A percentile compares a stretch with the other conserved stretches of the same genome.
Conservation (phyloP, 108 stramenopile species). For the Nannochloropsis gaditana region DNA sequence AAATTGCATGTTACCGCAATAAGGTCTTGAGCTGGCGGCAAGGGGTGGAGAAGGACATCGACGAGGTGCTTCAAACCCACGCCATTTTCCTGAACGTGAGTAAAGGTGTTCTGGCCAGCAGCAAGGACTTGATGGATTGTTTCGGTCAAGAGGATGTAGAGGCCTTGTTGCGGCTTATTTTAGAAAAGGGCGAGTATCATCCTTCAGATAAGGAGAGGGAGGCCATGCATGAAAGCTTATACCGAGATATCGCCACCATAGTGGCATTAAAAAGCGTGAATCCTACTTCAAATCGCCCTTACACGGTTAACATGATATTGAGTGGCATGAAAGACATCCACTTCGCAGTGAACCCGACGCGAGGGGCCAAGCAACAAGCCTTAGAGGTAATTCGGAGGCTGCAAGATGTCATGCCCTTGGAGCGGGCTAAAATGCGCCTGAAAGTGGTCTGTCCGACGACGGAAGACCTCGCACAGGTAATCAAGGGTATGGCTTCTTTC, state of each 20-base stretch:
- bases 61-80: constrained; percentile 94
- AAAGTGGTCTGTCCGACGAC: constrained; percentile 48
- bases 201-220: constrained; percentile 81
- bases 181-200: constrained; percentile 66
- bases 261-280: constrained; percentile 86
- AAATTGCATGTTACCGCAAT: constrained; percentile 95
- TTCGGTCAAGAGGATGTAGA: constrained; percentile 77
- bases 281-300: constrained; percentile 71
- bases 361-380: constrained; percentile 80
- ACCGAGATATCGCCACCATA: constrained; percentile 81
- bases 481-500: constrained; percentile 51
- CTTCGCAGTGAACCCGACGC: constrained; percentile 79
- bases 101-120: constrained; percentile 87
- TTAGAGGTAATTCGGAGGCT: constrained; percentile 85
- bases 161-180: constrained; percentile 69
- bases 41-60: constrained; percentile 89
- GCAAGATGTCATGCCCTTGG: constrained; percentile 75
- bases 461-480: constrained; percentile 27
- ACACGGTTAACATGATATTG: constrained; percentile 46
- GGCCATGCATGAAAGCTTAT: constrained; percentile 65
- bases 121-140: constrained; percentile 67
- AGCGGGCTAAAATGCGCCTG: constrained; percentile 88
- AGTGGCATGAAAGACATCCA: constrained; percentile 71
- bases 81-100: constrained; percentile 89
- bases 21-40: constrained; percentile 95